Base-by-base conservation (phyloP, 1,139 yeast genomes). In the Hanseniaspora sp. region DNA sequence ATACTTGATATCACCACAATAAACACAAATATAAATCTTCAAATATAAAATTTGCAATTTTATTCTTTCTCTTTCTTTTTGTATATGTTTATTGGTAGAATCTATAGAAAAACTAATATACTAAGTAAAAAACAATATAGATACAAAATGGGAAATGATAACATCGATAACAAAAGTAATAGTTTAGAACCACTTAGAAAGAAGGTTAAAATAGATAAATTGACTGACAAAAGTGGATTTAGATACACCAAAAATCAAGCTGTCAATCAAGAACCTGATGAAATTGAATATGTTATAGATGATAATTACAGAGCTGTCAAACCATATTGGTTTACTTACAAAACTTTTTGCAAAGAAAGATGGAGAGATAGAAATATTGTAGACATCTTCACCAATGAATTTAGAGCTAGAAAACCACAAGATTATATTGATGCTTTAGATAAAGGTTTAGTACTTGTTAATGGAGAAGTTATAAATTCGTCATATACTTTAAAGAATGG, bases 331-430 rank as follows among this genome's bases (percentile, higher is more conserved):
- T 92, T 80, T 70, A 88, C 95, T 0, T 90, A 92, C 64, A 73
- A 86, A 67, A 92, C 99, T 0, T 86, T 83, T 64, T 90, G 96
- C 68, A 94, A 94, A 66, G 71, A 78, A 64, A 74, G 99, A 62
- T 94, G 99, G 99, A 75, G 92, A 61, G 94, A 84, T 63, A 73
- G 86, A 15, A 80, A 79, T 41, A 69, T 94, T 49, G 61, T 87
- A 18, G 97, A 92, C 56, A 79, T 94, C 5, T 92, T 94, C 62
- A 72, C 80, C 1, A 75, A 76, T 39, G 99, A 94, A 66, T 94
- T 94, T 64, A 73, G 98, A 57, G 95, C 90, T 63, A 74, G 86
- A 56, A 82, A 83, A 18, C 78, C 79, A 34, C 78, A 74, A 13
- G 84, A 84, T 64, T 92, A 92, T 66, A 69, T 69, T 56, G 71